A percentile compares a stretch with the other conserved stretches of the same genome.
These are phyloP conservation scores for Stylosanthes scabra DNA, from an alignment of 331 rosid species.

Conservation along the genomic window DNA sequence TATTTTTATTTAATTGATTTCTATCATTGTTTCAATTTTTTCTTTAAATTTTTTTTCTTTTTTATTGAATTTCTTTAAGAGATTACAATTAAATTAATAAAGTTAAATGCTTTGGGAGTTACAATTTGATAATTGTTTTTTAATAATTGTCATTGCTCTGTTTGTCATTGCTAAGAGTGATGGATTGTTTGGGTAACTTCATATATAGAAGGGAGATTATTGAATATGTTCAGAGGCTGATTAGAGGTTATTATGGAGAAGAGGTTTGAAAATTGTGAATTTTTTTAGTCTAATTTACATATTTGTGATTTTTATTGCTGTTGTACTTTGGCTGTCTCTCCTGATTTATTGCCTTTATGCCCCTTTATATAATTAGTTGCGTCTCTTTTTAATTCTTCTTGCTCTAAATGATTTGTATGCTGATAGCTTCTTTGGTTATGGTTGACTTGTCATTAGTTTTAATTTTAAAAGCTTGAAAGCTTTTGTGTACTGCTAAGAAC, in stretches of 20 bases:
- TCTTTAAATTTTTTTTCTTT: too few relatives aligned
- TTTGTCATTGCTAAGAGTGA: constrained; percentile 13
- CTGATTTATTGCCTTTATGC: constrained; percentile 28
- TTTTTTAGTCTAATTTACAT: background rate
- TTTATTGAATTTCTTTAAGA: too few relatives aligned
- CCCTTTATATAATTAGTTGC: background rate
- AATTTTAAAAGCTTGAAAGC: background rate
- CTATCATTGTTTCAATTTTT: too few relatives aligned
- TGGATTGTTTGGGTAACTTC: background rate
- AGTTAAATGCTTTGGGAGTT: too few relatives aligned
- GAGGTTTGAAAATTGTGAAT: constrained; percentile 47
- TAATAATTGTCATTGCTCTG: background rate
- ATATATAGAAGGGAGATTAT: constrained; percentile 48
- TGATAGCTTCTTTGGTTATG: background rate
- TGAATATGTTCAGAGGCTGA: constrained; percentile 43
- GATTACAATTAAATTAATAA: too few relatives aligned
- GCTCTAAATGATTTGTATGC: background rate
- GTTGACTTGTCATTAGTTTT: background rate
- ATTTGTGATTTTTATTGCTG: constrained; percentile 18
- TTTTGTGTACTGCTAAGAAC: constrained; percentile 13
- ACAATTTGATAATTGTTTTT: background rate
- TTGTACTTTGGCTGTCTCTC: constrained; percentile 1
- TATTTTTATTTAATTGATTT: too few relatives aligned
- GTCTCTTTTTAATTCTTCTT: too few relatives aligned
- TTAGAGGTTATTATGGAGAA: constrained; percentile 43